These are phyloP conservation scores for Pyricularia sp. DNA, from an alignment of 2,329 filamentous ascomycete genomes.

Conservation along the genomic window DNA sequence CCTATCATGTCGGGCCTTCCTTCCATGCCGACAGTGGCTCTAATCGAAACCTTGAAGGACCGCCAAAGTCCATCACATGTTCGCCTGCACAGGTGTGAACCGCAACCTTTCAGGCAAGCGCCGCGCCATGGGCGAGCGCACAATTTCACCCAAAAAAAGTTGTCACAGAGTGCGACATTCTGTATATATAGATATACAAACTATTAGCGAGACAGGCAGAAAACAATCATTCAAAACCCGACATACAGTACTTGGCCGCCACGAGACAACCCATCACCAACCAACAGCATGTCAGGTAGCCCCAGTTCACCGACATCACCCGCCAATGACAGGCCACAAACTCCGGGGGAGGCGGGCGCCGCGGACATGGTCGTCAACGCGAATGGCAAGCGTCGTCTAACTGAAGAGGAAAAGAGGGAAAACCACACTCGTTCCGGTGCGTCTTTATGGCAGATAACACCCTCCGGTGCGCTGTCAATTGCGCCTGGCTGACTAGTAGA, in stretches of 20 bases:
- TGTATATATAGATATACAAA: not conserved
- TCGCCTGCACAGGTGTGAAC: not conserved
- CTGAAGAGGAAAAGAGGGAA: conserved; percentile 27
- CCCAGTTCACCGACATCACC: not conserved
- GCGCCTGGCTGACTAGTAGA: not conserved
- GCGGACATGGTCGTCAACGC: conserved; percentile 3
- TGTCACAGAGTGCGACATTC: not conserved
- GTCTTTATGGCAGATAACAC: not conserved
- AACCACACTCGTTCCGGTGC: conserved; percentile 26
- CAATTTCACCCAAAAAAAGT: not conserved
- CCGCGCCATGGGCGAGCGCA: not conserved
- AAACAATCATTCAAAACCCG: not conserved
- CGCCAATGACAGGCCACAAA: not conserved
- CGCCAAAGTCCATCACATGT: not conserved
- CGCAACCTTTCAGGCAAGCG: not conserved
- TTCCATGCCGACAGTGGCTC: not conserved
- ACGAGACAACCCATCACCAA: not conserved
- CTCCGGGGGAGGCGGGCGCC: not conserved
- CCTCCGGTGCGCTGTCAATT: not conserved
- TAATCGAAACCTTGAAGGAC: not conserved
- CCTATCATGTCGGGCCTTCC: not conserved
- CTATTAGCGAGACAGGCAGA: not conserved
- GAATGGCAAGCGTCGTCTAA: conserved; percentile 23
- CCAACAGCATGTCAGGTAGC: not conserved
- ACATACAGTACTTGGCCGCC: not conserved